Evolutionary conservation across 179 eudicot genomes (phyloP), one percentile per base, ranked within the genome.

Genomic region (Carnegiea gigantea): DNA sequence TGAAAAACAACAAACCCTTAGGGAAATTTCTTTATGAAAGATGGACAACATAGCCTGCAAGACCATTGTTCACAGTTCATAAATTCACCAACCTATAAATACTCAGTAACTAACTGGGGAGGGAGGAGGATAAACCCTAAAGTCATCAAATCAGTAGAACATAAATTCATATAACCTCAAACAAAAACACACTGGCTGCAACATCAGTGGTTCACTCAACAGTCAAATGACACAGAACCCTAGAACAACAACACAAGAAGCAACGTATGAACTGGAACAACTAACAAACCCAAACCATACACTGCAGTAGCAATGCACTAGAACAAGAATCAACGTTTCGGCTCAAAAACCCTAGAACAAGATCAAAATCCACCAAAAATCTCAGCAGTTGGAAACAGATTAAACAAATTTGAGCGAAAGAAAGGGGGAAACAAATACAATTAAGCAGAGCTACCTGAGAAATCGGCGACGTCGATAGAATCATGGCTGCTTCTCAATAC

Each of bases 41-140:
- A 79, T 38, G 46, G 57, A 71, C 11, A 81, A 65, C 82, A 80
- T 21, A 67, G 73, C 78, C 82, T 73, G 87, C 70, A 81, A 77
- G 28, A 80, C 24, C 44, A 62, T 30, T 76, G 77, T 70, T 43
- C 70, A 70, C 20, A 44, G 21, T 17, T 79, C 43, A 79, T 14
- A 46, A 67, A 67, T 54, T 36, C 46, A 28, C 57, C 26, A 49
- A 21, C n/a, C 77, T 6, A 71, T 24, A 36, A 51, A 21, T 21
- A 79, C 6, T 28, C 9, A 43, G 14, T 1, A 30, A 40, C 9
- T 73, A 59, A 44, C 24, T 18, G 2, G 30, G 9, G 2, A n/a
- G 13, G 13, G 28, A 2, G 54, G 49, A 0, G 7, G 21, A 20
- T 68, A 9, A 38, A 18, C 51, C 20, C 40, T 68, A 30, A 26